A percentile compares a stretch with the other conserved stretches of the same genome.
phyloP scores from a whole-genome alignment of 768 basidiomycete genomes.

The Glaciozyma martinii region DNA sequence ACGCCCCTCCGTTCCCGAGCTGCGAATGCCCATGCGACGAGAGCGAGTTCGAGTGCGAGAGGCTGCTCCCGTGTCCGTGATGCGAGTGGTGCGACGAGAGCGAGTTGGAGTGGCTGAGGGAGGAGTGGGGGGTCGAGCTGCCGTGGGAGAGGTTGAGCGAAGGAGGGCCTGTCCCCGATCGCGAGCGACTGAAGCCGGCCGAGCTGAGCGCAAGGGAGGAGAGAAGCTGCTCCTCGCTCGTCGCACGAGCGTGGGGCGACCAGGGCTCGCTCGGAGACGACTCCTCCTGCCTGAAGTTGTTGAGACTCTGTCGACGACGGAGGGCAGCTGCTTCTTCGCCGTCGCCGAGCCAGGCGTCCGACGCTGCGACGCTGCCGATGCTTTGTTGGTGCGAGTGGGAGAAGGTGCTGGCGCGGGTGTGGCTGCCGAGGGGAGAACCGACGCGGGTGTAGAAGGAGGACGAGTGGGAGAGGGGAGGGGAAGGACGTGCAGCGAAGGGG shows the following conservation, averaged over 20 bases:
- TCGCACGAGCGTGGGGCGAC: not conserved
- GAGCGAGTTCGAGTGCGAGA: conserved; percentile 14
- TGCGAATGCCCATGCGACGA: not conserved
- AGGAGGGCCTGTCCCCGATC: conserved; percentile 16
- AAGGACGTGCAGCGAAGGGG: not conserved
- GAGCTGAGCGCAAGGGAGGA: conserved; percentile 7
- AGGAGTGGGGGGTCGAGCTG: not conserved
- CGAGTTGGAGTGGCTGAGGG: conserved; percentile 24
- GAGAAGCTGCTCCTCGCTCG: conserved; percentile 15
- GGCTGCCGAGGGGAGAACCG: conserved; percentile 15
- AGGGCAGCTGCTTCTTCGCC: not conserved
- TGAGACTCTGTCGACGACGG: not conserved
- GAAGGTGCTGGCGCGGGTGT: conserved; percentile 7
- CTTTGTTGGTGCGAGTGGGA: not conserved
- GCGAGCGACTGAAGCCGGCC: conserved; percentile 16
- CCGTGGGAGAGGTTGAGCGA: conserved; percentile 17
- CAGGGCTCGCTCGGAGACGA: not conserved
- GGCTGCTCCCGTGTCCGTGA: not conserved
- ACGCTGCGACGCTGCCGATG: not conserved
- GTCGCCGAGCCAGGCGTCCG: conserved; percentile 22
- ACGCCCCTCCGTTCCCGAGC: not conserved
- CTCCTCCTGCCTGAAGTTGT: not conserved
- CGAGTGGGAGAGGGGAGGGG: conserved; percentile 12
- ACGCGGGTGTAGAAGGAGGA: not conserved
- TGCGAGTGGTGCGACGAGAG: not conserved